Conservation (phyloP, 495 filamentous ascomycete species). For the Penicillium lagena region DNA sequence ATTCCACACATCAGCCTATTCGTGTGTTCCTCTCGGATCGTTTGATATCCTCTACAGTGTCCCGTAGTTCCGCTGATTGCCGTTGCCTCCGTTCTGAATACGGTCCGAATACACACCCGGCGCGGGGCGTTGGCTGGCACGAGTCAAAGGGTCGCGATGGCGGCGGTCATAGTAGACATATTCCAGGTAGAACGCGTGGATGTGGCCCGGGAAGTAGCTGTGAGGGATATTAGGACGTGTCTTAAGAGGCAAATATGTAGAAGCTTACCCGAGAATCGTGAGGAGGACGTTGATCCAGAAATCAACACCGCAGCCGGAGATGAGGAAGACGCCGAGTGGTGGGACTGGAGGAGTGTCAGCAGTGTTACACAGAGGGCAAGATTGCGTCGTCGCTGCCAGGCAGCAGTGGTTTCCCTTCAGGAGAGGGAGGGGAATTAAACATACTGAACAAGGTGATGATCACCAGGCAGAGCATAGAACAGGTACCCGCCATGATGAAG, state of each 20-base stretch:
- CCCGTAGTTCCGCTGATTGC: conserved; percentile 36
- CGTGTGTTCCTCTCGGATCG: no score
- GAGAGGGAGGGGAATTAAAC: conserved; percentile 5
- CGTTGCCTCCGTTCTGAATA: conserved; percentile 62
- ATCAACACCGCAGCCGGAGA: conserved; percentile 58
- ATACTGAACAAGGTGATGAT: conserved; percentile 55
- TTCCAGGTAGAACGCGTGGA: conserved; percentile 89
- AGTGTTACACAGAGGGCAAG: not conserved
- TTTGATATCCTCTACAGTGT: conserved; percentile 26
- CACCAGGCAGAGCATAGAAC: conserved; percentile 40
- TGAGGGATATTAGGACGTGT: no score
- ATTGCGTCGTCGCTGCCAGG: no score
- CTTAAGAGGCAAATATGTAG: not conserved
- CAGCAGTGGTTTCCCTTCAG: no score
- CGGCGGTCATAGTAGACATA: conserved; percentile 78
- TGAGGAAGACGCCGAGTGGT: conserved; percentile 56
- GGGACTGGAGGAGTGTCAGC: conserved; percentile 42
- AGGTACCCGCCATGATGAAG: conserved; percentile 28
- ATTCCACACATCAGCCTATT: no score
- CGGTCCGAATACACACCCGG: conserved; percentile 77
- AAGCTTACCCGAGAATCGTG: conserved; percentile 52
- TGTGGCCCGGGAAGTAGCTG: conserved; percentile 71
- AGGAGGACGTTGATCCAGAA: conserved; percentile 59
- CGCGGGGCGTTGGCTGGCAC: conserved; percentile 41
- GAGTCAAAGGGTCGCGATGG: conserved; percentile 48